These are phyloP conservation scores for Yarrowia sp. DNA, from an alignment of 805 yeast genomes.

Conservation along the genomic window DNA sequence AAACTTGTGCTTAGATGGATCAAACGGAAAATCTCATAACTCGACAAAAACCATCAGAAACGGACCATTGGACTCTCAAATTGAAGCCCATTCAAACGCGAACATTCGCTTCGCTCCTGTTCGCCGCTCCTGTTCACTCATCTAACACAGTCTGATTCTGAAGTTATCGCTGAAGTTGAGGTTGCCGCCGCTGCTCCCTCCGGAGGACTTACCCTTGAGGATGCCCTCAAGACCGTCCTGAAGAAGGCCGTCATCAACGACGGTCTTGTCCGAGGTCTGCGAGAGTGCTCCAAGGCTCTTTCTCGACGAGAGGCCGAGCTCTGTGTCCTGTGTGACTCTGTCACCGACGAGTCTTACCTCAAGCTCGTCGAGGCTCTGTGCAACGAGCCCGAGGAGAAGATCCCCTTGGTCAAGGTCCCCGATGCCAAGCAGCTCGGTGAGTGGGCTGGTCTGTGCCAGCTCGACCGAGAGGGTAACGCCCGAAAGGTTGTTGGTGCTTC, in stretches of 20 bases:
- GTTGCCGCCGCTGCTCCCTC: conserved; percentile 81
- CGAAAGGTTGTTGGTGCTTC: conserved; percentile 99
- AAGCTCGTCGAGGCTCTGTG: conserved; percentile 99
- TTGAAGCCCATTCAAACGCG: too few species aligned
- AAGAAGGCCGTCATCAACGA: conserved; percentile 98
- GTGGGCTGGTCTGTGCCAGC: conserved; percentile 99
- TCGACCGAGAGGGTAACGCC: conserved; percentile 99
- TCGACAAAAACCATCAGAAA: background rate
- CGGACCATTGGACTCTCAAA: too few species aligned
- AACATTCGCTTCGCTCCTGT: too few species aligned
- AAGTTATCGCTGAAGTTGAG: conserved; percentile 83
- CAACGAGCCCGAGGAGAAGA: conserved; percentile 95
- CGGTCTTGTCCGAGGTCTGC: conserved; percentile 99
- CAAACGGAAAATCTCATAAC: too few species aligned
- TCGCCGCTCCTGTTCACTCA: too few species aligned
- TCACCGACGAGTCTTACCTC: conserved; percentile 95
- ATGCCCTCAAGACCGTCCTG: conserved; percentile 96
- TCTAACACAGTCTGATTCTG: conserved; percentile 81
- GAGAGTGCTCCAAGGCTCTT: conserved; percentile 99
- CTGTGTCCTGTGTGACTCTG: conserved; percentile 96
- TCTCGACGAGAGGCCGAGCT: conserved; percentile 97
- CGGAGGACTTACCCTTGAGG: conserved; percentile 94
- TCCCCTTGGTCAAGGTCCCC: conserved; percentile 98
- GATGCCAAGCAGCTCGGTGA: conserved; percentile 99
- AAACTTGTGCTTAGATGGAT: too few species aligned